A percentile compares a stretch with the other conserved stretches of the same genome.
Conservation (phyloP, 2,329 filamentous ascomycete species). For the Penicillium freii region DNA sequence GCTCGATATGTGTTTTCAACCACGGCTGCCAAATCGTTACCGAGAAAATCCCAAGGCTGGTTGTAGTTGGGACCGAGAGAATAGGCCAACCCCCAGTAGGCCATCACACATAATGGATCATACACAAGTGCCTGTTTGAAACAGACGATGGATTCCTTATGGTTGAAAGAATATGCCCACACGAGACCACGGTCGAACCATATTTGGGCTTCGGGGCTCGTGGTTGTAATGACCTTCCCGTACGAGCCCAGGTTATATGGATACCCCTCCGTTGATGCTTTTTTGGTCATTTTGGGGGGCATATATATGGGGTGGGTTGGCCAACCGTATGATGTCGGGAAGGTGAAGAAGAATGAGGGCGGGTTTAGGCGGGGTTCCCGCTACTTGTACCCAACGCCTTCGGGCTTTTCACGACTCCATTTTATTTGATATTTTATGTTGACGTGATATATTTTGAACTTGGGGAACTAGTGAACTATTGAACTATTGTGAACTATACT, state of each 20-base stretch:
- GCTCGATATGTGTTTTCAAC: slow-evolving; percentile 52
- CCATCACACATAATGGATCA: slow-evolving; percentile 40
- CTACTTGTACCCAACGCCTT: slow-evolving; percentile 4
- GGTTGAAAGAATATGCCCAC: slow-evolving; percentile 44
- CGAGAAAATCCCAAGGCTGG: slow-evolving; percentile 73
- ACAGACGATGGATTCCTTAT: slow-evolving; percentile 39
- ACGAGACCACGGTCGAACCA: slow-evolving; percentile 42
- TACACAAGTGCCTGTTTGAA: slow-evolving; percentile 37
- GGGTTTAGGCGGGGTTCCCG: slow-evolving; percentile 12
- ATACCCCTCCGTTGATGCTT: slow-evolving; percentile 13
- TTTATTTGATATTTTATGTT: background rate
- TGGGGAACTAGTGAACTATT: background rate
- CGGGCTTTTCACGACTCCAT: background rate
- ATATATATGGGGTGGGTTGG: background rate
- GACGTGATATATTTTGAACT: background rate
- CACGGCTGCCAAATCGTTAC: slow-evolving; percentile 55
- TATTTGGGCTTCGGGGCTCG: slow-evolving; percentile 31
- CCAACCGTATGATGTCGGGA: slow-evolving; percentile 1
- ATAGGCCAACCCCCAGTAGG: slow-evolving; percentile 54
- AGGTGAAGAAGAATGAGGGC: slow-evolving; percentile 5
- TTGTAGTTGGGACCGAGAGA: slow-evolving; percentile 74
- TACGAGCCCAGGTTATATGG: slow-evolving; percentile 22
- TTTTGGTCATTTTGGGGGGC: background rate
- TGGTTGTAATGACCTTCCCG: slow-evolving; percentile 38
- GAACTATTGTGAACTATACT: background rate